Evolutionary conservation across 1,284 basidiomycete genomes (phyloP).

Genomic region (Trichosporon sp.): DNA sequence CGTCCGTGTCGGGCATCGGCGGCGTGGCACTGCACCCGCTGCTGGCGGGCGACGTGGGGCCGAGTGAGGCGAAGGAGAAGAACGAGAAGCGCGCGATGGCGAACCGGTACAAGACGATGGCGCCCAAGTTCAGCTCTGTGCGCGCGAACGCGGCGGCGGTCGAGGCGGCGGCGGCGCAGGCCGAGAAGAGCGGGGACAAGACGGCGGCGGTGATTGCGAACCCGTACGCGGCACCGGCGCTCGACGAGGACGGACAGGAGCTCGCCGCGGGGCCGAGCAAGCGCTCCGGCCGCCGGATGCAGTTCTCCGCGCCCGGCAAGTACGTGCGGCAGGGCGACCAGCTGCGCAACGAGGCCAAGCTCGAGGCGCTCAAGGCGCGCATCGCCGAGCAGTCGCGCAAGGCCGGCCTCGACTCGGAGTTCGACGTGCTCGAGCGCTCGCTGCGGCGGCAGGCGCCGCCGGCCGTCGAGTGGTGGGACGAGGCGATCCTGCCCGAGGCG

Average conservation of each 20-base stretch:
- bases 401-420: slow-evolving; percentile 87
- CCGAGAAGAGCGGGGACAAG: slow-evolving; percentile 11
- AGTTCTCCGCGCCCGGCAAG: slow-evolving; percentile 86
- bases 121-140: slow-evolving; percentile 91
- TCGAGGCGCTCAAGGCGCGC: slow-evolving; percentile 85
- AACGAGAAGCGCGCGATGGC: slow-evolving; percentile 42
- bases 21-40: slow-evolving; percentile 77
- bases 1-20: slow-evolving; percentile 13
- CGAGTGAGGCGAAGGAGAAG: slow-evolving; percentile 26
- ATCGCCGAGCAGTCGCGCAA: slow-evolving; percentile 89
- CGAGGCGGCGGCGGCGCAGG: slow-evolving; percentile 14
- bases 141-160: slow-evolving; percentile 55
- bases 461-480: slow-evolving; percentile 96
- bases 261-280: slow-evolving; percentile 53
- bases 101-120: slow-evolving; percentile 83
- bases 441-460: slow-evolving; percentile 82
- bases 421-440: slow-evolving; percentile 81
- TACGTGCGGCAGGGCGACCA: slow-evolving; percentile 80
- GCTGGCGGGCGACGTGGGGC: slow-evolving; percentile 59
- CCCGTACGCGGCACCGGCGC: slow-evolving; percentile 59
- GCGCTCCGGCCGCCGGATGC: slow-evolving; percentile 56
- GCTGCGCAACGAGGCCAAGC: slow-evolving; percentile 70
- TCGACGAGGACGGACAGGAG: slow-evolving; percentile 60
- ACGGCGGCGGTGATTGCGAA: slow-evolving; percentile 51
- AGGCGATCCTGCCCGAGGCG: slow-evolving; percentile 67